These are phyloP conservation scores for Paraphaeosphaeria minitans DNA, from an alignment of 2,329 filamentous ascomycete species.

Conservation along the genomic window DNA sequence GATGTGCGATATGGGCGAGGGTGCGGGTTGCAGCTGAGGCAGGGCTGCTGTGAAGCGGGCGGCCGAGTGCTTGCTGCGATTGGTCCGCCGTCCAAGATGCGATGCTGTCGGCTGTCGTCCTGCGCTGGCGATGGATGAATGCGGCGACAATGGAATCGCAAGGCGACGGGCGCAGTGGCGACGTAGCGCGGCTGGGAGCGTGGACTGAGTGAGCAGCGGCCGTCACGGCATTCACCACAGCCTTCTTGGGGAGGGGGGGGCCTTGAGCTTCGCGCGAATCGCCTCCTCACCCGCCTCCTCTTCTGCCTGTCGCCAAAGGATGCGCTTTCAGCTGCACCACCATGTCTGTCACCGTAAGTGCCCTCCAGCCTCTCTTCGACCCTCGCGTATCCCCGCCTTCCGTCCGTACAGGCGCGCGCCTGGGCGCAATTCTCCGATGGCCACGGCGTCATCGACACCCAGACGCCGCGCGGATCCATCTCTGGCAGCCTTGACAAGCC, in stretches of 20 bases:
- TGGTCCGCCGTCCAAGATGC: slow-evolving; percentile 17
- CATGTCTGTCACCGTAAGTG: slow-evolving; percentile 56
- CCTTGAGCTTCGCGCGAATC: slow-evolving; percentile 7
- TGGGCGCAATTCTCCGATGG: slow-evolving; percentile 12
- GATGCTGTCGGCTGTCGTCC: slow-evolving; percentile 1
- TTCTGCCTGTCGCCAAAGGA: not conserved
- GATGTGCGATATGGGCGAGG: slow-evolving; percentile 2
- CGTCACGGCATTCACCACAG: not conserved
- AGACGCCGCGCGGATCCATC: not conserved
- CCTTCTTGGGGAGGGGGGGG: slow-evolving; percentile 10
- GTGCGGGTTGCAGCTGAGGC: slow-evolving; percentile 14
- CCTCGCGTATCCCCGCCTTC: not conserved
- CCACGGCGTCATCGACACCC: slow-evolving; percentile 4
- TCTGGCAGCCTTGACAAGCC: slow-evolving; percentile 3
- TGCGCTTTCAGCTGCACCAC: slow-evolving; percentile 13
- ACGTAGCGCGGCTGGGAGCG: slow-evolving; percentile 1
- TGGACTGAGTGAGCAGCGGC: slow-evolving; percentile 1
- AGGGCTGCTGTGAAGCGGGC: slow-evolving; percentile 22
- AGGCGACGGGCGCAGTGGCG: not conserved
- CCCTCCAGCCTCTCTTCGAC: not conserved
- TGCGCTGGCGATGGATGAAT: slow-evolving; percentile 4
- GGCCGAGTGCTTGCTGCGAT: slow-evolving; percentile 16
- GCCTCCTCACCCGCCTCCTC: not conserved
- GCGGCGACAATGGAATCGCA: slow-evolving; percentile 10
- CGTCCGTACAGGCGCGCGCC: not conserved